Conservation (phyloP, 2,329 filamentous ascomycete species). For the Talaromyces funiculosus region DNA sequence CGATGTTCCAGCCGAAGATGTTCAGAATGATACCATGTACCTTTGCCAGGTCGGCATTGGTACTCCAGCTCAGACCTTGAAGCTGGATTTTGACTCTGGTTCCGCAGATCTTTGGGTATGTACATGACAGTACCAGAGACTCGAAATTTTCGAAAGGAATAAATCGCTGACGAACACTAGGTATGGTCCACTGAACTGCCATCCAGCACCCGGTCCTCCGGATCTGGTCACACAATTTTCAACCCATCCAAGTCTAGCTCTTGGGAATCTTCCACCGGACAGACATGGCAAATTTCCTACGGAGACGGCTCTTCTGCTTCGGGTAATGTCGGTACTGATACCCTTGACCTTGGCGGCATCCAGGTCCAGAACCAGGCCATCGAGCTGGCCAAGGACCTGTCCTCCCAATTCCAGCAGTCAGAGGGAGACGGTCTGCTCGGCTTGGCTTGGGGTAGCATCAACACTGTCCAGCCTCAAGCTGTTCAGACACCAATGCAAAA, state of each 20-base stretch:
- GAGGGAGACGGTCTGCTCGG: conserved; percentile 62
- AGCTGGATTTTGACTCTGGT: conserved; percentile 65
- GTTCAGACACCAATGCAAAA: conserved; percentile 63
- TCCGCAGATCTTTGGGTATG: conserved; percentile 64
- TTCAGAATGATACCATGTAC: conserved; percentile 63
- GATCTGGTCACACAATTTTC: conserved; percentile 50
- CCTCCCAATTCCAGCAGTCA: conserved; percentile 51
- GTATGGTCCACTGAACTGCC: conserved; percentile 52
- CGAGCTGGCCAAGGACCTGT: conserved; percentile 58
- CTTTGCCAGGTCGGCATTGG: conserved; percentile 61
- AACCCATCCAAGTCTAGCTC: conserved; percentile 57
- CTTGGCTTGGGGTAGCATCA: conserved; percentile 60
- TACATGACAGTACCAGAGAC: not conserved
- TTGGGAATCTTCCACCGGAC: conserved; percentile 46
- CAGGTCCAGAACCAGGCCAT: conserved; percentile 57
- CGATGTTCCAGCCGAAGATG: conserved; percentile 54
- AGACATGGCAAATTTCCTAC: conserved; percentile 61
- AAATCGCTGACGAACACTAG: conserved; percentile 27
- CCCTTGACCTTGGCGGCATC: conserved; percentile 57
- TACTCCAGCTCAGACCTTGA: conserved; percentile 56
- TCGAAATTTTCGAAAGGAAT: not conserved
- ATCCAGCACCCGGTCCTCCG: conserved; percentile 27
- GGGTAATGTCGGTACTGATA: conserved; percentile 60
- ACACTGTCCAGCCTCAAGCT: conserved; percentile 52
- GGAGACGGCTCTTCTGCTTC: conserved; percentile 63